Conservation (phyloP, 2,329 filamentous ascomycete species). For the Pyrenochaeta sp. region DNA sequence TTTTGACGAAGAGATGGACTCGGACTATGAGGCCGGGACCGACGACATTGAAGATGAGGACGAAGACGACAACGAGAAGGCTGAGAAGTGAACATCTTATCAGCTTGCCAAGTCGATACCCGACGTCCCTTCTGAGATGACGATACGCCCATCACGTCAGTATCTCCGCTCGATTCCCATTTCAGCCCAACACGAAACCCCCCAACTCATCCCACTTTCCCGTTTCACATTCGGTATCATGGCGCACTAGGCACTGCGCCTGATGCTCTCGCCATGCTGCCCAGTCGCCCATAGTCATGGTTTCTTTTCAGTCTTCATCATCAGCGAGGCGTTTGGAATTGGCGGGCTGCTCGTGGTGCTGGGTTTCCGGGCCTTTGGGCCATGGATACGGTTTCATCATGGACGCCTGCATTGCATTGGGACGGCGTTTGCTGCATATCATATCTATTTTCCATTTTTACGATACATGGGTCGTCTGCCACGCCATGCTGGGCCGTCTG, state of each 20-base stretch:
- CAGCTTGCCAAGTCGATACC: background rate
- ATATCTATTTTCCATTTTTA: background rate
- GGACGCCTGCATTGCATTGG: slow-evolving; percentile 29
- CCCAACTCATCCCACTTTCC: background rate
- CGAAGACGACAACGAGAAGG: slow-evolving; percentile 29
- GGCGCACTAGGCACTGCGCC: slow-evolving; percentile 9
- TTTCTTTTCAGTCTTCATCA: slow-evolving; percentile 11
- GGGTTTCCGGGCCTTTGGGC: slow-evolving; percentile 2
- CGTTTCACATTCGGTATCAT: slow-evolving; percentile 1
- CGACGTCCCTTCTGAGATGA: background rate
- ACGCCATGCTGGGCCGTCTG: no score
- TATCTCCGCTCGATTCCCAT: no score
- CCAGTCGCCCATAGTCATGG: slow-evolving; percentile 4
- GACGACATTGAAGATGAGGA: slow-evolving; percentile 42
- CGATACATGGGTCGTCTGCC: background rate
- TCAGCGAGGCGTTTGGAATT: slow-evolving; percentile 35
- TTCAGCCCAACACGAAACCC: background rate
- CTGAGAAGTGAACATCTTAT: no score
- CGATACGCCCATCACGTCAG: no score
- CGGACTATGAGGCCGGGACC: slow-evolving; percentile 66
- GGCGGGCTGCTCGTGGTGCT: slow-evolving; percentile 11
- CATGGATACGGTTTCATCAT: slow-evolving; percentile 7
- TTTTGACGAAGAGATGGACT: slow-evolving; percentile 64
- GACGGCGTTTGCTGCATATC: slow-evolving; percentile 13
- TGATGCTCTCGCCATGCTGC: slow-evolving; percentile 1